Percentiles rank a stretch among this genome's conserved stretches.
Conservation (phyloP, 23 red algal genomes). For the Cyanidioschyzon merolae region DNA sequence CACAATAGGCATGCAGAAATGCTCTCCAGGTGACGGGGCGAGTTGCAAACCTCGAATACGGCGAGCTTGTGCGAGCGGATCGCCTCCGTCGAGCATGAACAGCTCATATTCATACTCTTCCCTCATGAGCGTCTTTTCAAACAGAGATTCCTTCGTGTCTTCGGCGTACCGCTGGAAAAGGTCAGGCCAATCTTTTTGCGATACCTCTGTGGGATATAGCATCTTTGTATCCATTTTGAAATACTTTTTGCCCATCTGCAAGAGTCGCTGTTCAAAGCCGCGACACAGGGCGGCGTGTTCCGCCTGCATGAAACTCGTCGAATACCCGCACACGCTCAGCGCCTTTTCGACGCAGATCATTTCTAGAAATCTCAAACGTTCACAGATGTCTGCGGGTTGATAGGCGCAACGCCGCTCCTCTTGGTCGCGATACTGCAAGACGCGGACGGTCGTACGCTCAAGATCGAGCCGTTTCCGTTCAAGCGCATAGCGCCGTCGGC, state of each 20-base stretch:
- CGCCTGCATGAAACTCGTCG: not conserved
- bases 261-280: not conserved
- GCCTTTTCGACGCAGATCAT: constrained; percentile 13
- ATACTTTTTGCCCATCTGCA: not conserved
- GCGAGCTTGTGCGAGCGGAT: not conserved
- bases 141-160: not conserved
- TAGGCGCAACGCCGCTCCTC: not conserved
- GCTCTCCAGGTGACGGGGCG: not conserved
- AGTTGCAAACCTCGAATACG: constrained; percentile 16
- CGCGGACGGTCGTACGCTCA: not conserved
- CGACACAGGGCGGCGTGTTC: not conserved
- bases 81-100: not conserved
- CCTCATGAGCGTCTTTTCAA: constrained; percentile 6
- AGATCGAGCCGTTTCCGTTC: not conserved
- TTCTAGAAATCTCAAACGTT: not conserved
- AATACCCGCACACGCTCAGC: not conserved
- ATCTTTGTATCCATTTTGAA: constrained; percentile 14
- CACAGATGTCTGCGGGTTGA: not conserved
- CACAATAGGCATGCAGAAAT: not conserved
- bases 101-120: constrained; percentile 16
- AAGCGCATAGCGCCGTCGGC: not conserved
- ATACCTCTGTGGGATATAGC: not conserved
- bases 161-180: constrained; percentile 1
- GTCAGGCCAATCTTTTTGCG: not conserved
- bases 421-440: not conserved